A percentile compares a stretch with the other conserved stretches of the same genome.
Evolutionary conservation across 495 filamentous ascomycete species (phyloP).

Genomic region (Daldinia decipiens): DNA sequence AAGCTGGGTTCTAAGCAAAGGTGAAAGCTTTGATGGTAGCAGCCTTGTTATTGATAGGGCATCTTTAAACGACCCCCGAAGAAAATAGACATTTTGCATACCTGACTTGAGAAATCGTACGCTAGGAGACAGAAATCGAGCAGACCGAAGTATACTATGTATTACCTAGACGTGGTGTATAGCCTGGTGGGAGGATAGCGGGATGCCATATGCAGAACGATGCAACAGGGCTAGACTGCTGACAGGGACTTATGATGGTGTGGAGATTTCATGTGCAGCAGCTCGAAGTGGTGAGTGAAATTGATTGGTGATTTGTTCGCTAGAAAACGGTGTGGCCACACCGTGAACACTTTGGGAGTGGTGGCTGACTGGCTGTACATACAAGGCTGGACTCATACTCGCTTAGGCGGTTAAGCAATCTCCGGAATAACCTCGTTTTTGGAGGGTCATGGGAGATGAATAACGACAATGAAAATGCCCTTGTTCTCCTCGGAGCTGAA

Average conservation of each 20-base stretch:
- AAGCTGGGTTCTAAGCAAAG: too few relatives aligned
- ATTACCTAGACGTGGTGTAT: constrained; percentile 4
- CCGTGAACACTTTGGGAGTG: constrained; percentile 34
- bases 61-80: background rate
- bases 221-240: constrained; percentile 12
- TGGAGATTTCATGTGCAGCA: constrained; percentile 23
- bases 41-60: background rate
- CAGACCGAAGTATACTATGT: constrained; percentile 10
- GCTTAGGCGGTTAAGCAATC: constrained; percentile 28
- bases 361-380: constrained; percentile 23
- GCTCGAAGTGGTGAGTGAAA: constrained; percentile 28
- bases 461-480: constrained; percentile 9
- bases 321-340: constrained; percentile 38
- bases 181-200: constrained; percentile 18
- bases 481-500: background rate
- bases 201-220: constrained; percentile 15
- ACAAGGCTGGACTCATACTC: constrained; percentile 27
- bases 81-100: background rate
- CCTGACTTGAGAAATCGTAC: constrained; percentile 9
- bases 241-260: constrained; percentile 29
- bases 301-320: constrained; percentile 27
- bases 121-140: constrained; percentile 3
- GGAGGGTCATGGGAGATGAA: constrained; percentile 17
- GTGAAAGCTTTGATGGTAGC: background rate
- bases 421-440: constrained; percentile 40